Percentiles rank a stretch among this genome's conserved stretches.
Conservation (phyloP, 176 grass and related monocot genomes). For the Cenchrus fungigraminus region DNA sequence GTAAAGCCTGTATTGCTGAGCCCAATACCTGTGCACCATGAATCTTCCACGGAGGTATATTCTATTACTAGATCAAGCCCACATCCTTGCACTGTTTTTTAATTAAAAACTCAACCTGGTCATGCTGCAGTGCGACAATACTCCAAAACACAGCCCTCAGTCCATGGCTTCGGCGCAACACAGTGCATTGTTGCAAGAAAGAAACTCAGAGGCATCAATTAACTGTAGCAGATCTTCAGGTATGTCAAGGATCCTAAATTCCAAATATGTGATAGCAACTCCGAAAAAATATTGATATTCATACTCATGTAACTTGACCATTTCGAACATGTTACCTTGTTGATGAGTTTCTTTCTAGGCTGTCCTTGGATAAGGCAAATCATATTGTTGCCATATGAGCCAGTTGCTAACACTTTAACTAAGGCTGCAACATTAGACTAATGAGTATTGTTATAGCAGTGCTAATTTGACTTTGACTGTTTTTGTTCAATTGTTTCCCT, state of each 20-base stretch:
- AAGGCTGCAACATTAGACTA: too few species aligned
- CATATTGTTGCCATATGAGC: background rate
- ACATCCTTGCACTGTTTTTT: background rate
- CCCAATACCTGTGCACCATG: background rate
- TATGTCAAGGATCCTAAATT: conserved; percentile 24
- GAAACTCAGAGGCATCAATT: conserved; percentile 13
- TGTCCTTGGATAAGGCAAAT: background rate
- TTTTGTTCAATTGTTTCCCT: background rate
- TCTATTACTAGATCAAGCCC: conserved; percentile 13
- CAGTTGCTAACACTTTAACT: background rate
- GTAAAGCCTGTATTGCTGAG: background rate
- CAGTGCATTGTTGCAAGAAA: conserved; percentile 13
- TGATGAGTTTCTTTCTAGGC: background rate
- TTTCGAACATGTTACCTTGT: background rate
- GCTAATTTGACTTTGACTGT: too few species aligned
- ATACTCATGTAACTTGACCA: background rate
- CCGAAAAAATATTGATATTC: background rate
- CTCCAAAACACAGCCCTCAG: background rate
- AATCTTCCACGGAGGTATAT: conserved; percentile 21
- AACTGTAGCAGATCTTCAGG: conserved; percentile 46
- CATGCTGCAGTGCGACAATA: conserved; percentile 27
- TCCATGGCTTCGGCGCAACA: conserved; percentile 7
- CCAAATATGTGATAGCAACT: background rate
- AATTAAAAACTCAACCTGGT: conserved; percentile 4
- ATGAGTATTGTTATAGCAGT: too few species aligned